phyloP scores from a whole-genome alignment of 2,329 filamentous ascomycete genomes.

The Raffaelea deltoideospora region DNA sequence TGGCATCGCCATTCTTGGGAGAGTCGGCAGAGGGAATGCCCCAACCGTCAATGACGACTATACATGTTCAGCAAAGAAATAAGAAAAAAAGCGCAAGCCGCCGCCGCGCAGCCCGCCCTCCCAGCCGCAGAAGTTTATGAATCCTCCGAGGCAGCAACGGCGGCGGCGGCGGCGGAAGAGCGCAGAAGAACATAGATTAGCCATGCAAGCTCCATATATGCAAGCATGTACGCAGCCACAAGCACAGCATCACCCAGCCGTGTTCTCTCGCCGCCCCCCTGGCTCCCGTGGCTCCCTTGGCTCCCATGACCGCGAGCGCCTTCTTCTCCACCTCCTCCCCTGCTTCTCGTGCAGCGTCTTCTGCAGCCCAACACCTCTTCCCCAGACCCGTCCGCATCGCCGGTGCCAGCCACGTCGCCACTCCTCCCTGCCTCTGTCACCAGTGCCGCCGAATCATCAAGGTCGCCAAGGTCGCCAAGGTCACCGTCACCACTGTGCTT shows the following conservation, averaged over 20 bases:
- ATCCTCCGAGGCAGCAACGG: no score
- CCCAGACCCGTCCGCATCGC: no score
- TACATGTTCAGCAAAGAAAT: conserved; percentile 6
- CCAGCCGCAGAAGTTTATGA: no score
- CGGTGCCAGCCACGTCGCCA: no score
- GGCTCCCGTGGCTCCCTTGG: no score
- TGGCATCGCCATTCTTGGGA: conserved; percentile 83
- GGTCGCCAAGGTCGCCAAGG: background rate
- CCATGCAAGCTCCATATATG: conserved; percentile 43
- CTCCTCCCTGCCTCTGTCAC: conserved; percentile 15
- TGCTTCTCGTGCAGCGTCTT: conserved; percentile 42
- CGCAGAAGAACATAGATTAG: conserved; percentile 41
- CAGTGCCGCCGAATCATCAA: background rate
- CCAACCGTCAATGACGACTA: conserved; percentile 99
- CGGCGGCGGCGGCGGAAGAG: no score
- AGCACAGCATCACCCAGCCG: conserved; percentile 21
- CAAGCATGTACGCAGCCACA: conserved; percentile 32
- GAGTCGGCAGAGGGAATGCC: conserved; percentile 71
- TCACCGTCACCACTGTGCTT: background rate
- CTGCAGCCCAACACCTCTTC: conserved; percentile 28
- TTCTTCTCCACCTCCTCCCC: conserved; percentile 16
- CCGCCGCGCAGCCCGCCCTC: no score
- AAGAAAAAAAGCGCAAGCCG: no score
- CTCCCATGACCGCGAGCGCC: no score
- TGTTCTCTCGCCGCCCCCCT: background rate